Conservation (phyloP, 2,329 filamentous ascomycete genomes). For the Exophiala xenobiotica region DNA sequence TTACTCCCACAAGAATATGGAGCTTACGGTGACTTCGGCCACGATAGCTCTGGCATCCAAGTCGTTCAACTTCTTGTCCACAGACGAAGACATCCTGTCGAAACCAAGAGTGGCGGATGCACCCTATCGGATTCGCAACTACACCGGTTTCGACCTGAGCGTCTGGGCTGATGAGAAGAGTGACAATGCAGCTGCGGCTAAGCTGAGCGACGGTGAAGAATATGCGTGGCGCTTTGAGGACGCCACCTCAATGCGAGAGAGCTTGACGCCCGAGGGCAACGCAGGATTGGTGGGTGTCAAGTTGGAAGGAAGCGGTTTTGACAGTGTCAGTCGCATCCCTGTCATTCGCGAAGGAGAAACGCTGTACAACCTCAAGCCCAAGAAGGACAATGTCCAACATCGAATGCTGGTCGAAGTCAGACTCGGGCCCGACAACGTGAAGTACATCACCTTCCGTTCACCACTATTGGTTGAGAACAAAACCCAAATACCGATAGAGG, state of each 20-base stretch:
- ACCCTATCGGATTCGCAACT: slow-evolving; percentile 90
- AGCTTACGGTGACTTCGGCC: slow-evolving; percentile 87
- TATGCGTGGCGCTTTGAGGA: slow-evolving; percentile 96
- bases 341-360: slow-evolving; percentile 94
- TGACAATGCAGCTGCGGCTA: slow-evolving; percentile 65
- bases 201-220: slow-evolving; percentile 84
- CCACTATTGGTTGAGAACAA: slow-evolving; percentile 92
- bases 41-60: slow-evolving; percentile 92
- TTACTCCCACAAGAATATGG: slow-evolving; percentile 84
- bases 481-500: slow-evolving; percentile 91
- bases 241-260: slow-evolving; percentile 94
- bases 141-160: slow-evolving; percentile 87
- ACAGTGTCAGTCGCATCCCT: slow-evolving; percentile 81
- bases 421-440: slow-evolving; percentile 91
- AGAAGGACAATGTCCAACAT: slow-evolving; percentile 80
- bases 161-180: slow-evolving; percentile 79
- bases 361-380: slow-evolving; percentile 83
- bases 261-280: slow-evolving; percentile 77
- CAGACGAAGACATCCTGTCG: slow-evolving; percentile 85
- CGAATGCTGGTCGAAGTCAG: slow-evolving; percentile 88
- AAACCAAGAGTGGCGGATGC: slow-evolving; percentile 90
- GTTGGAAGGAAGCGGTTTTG: slow-evolving; percentile 91
- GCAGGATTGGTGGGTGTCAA: slow-evolving; percentile 77
- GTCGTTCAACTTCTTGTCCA: slow-evolving; percentile 83
- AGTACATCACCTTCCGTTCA: slow-evolving; percentile 93